phyloP scores from a whole-genome alignment of 176 grass and related monocot species.

The Pontederia crassipes region DNA sequence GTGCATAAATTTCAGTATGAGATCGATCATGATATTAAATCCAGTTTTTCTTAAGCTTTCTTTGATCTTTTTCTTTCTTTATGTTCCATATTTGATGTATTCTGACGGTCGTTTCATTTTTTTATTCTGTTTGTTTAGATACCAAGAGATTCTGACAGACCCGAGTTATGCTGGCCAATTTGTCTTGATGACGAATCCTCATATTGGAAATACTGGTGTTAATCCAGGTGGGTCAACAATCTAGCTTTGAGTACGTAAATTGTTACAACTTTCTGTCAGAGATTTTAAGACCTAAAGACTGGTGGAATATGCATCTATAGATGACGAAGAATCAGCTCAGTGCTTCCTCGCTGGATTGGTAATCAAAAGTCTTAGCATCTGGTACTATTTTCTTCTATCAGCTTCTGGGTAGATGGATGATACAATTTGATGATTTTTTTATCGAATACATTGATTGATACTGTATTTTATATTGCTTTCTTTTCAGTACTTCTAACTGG shows the following conservation, averaged over 20 bases:
- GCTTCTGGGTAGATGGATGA: not conserved
- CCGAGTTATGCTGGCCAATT: conserved; percentile 97
- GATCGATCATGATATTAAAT: too few relatives aligned
- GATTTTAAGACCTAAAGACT: not conserved
- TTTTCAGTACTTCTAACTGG: conserved; percentile 81
- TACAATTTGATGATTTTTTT: not conserved
- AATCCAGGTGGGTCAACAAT: conserved; percentile 48
- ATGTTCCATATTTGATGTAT: too few relatives aligned
- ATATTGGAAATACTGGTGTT: conserved; percentile 96
- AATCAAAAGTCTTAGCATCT: conserved; percentile 78
- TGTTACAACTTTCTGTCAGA: not conserved
- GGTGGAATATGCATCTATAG: conserved; percentile 25
- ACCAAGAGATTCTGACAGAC: conserved; percentile 94
- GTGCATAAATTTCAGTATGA: too few relatives aligned
- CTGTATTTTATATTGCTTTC: not conserved
- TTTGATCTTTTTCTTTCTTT: too few relatives aligned
- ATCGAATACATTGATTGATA: conserved; percentile 8
- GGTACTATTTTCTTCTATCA: conserved; percentile 30
- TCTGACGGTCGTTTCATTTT: too few relatives aligned
- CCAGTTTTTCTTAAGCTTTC: too few relatives aligned
- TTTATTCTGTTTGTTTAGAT: conserved; percentile 31
- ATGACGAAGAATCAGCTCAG: conserved; percentile 76
- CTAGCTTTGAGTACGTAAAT: not conserved
- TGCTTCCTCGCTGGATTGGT: conserved; percentile 85
- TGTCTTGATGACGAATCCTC: conserved; percentile 93